A percentile compares a stretch with the other conserved stretches of the same genome.
phyloP scores from a whole-genome alignment of 129 eudicot genomes.

The Flaveria ramosissima region DNA sequence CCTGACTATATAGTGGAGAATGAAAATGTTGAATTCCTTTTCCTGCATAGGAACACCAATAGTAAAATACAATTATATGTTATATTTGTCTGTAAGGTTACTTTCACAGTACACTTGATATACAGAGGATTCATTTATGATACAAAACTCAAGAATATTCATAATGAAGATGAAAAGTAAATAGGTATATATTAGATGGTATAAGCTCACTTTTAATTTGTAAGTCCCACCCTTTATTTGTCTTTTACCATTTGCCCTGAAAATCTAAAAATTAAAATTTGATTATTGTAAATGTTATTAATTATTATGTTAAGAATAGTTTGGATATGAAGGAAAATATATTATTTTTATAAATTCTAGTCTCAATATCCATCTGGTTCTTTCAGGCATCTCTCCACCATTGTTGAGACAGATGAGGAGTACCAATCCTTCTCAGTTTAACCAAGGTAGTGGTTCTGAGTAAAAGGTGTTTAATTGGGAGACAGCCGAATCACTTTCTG shows the following conservation, averaged over 20 bases:
- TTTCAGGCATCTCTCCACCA: constrained; percentile 48
- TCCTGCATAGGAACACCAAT: constrained; percentile 8
- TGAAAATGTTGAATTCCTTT: neutral
- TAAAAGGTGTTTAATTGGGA: constrained; percentile 31
- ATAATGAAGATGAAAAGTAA: neutral
- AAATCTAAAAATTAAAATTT: neutral
- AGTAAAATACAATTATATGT: neutral
- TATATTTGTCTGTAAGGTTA: neutral
- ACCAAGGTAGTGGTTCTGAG: constrained; percentile 52
- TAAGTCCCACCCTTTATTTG: neutral
- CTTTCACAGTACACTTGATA: neutral
- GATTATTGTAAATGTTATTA: neutral
- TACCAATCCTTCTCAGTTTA: constrained; percentile 41
- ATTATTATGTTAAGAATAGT: neutral
- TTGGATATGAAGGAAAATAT: neutral
- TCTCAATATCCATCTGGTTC: constrained; percentile 10
- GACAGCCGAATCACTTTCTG: constrained; percentile 27
- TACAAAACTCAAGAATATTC: neutral
- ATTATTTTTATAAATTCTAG: neutral
- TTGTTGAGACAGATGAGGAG: constrained; percentile 46
- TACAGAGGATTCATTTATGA: too few relatives aligned
- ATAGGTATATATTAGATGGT: neutral
- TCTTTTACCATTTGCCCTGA: neutral
- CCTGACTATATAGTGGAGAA: constrained; percentile 1
- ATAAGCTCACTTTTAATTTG: neutral